A percentile compares a stretch with the other conserved stretches of the same genome.
Evolutionary conservation across 345 rosid species (phyloP).

Genomic region (Populus tremula): DNA sequence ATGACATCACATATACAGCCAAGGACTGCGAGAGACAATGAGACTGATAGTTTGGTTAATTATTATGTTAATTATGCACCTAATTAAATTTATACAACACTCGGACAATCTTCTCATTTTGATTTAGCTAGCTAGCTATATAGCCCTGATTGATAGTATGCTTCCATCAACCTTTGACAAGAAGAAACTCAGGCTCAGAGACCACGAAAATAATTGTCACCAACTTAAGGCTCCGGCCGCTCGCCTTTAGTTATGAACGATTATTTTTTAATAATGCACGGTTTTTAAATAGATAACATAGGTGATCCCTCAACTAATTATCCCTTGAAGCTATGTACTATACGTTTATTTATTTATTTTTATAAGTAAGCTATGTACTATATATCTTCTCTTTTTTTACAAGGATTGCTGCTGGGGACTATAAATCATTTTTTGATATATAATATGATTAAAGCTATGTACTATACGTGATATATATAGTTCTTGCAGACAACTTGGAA

Average conservation of each 20-base stretch:
- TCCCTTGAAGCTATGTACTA: too few relatives aligned
- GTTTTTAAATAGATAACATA: too few relatives aligned
- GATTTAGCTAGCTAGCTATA: not conserved
- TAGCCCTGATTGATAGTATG: not conserved
- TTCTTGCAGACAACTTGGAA: too few relatives aligned
- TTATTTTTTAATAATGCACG: too few relatives aligned
- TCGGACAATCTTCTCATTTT: not conserved
- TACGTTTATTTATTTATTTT: too few relatives aligned
- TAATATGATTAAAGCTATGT: too few relatives aligned
- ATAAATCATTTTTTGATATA: too few relatives aligned
- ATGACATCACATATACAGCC: conserved; percentile 49
- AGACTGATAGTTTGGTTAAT: conserved; percentile 28
- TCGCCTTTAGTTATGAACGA: not conserved
- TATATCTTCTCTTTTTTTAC: too few relatives aligned
- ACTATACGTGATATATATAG: too few relatives aligned
- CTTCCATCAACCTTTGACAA: not conserved
- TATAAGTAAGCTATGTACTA: too few relatives aligned
- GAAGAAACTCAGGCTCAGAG: not conserved
- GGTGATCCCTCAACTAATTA: too few relatives aligned
- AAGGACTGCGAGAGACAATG: conserved; percentile 43
- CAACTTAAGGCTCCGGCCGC: not conserved
- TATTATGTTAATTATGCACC: not conserved
- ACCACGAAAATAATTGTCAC: not conserved
- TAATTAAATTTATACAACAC: not conserved
- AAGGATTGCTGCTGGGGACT: too few relatives aligned